phyloP scores from a whole-genome alignment of 2,329 filamentous ascomycete species.

The Aspergillus alliaceus region DNA sequence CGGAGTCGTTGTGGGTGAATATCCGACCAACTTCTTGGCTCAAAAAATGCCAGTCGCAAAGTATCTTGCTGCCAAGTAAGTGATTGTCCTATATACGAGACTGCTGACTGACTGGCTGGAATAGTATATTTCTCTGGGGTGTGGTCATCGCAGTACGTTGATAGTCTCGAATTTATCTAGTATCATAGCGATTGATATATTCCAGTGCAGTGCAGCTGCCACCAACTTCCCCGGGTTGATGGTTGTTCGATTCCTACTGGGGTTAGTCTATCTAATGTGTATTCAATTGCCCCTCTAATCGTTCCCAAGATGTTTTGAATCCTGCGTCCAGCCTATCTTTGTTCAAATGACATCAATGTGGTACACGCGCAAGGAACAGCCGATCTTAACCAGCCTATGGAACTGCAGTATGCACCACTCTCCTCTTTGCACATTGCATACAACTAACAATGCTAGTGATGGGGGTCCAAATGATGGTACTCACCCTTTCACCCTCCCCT shows the following conservation, averaged over 20 bases:
- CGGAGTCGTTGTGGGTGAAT: constrained; percentile 52
- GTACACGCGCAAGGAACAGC: constrained; percentile 67
- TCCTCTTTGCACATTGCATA: background rate
- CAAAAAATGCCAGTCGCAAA: constrained; percentile 50
- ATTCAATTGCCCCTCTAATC: constrained; percentile 50
- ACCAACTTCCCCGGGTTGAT: constrained; percentile 38
- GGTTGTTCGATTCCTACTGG: constrained; percentile 12
- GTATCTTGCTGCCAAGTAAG: constrained; percentile 45
- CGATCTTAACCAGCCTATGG: constrained; percentile 64
- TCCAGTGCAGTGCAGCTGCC: constrained; percentile 29
- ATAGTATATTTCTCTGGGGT: constrained; percentile 52
- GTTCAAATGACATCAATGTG: constrained; percentile 56
- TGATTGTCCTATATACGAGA: background rate
- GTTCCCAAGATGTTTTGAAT: background rate
- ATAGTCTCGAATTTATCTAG: constrained; percentile 28
- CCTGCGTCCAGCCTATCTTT: constrained; percentile 37
- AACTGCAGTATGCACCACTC: constrained; percentile 53
- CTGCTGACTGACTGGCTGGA: background rate
- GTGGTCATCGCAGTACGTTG: constrained; percentile 40
- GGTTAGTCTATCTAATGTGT: constrained; percentile 1
- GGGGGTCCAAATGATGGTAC: constrained; percentile 59
- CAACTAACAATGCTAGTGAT: constrained; percentile 47
- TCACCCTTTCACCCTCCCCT: background rate
- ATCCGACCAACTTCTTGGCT: constrained; percentile 52
- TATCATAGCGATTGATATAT: background rate